Base-by-base conservation (phyloP, 176 grass and related monocot species). In the Zoysia japonica region DNA sequence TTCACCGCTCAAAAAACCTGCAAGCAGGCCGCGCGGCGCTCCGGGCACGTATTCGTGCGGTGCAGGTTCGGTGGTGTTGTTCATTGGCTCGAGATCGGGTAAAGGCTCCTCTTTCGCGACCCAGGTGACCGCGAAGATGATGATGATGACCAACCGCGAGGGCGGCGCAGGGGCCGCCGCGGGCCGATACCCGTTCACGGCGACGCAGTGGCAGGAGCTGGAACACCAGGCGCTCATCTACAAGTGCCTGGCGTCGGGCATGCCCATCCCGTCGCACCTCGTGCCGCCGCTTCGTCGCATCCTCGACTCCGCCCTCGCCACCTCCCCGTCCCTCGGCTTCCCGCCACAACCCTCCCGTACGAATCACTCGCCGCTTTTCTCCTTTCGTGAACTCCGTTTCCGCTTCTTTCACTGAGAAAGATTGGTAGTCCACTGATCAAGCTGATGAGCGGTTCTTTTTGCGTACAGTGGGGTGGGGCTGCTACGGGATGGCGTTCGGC, bases 161-260 rank as follows among this genome's bases (percentile, higher is more conserved):
- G 86, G 81, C 36, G 83, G 68, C 74, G 28, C 28, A 28, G 74
- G 83, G 6, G 59, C 71, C 14, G 43, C 15, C 52, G 5, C 69
- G 5, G 70, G 75, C 1, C 86, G 84, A 67, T 97, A 84, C 79
- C 89, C 94, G 11, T 97, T 97, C 83, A 97, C 94, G 69, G 91
- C 94, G 42, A 86, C 94, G 49, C 94, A 97, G 86, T 97, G 94
- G 94, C 94, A 97, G 78, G 94, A 97, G 82, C 84, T 97, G 53
- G 94, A 97, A 82, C 94, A 97, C 79, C 94, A 97, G 81, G 91
- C 91, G 64, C 87, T 97, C 67, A 93, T 97, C 76, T 97, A 91
- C 89, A 97, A 93, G 82, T 93, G 93, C 82, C 93, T 97, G 76
- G 94, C 85, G 13, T 93, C 89, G 45, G 94, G 94, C 39, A 87